Evolutionary conservation across 768 basidiomycete genomes (phyloP).

Genomic region (Macrolepiota fuliginosa): DNA sequence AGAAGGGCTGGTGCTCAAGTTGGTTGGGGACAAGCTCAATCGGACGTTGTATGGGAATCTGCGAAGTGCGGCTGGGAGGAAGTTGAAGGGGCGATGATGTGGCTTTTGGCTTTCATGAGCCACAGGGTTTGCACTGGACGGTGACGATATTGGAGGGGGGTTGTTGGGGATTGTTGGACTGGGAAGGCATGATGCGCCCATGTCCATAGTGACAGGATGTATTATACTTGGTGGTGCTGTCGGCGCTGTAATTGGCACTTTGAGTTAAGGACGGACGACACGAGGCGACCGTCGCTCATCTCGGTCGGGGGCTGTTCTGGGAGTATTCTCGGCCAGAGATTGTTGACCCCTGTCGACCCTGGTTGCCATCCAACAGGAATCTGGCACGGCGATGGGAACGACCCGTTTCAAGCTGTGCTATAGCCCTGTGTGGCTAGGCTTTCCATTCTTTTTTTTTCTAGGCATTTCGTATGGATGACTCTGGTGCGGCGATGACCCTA

Average conservation of each 20-base stretch:
- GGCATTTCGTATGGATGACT: not conserved
- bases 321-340: not conserved
- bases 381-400: slow-evolving; percentile 1
- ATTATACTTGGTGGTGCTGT: not conserved
- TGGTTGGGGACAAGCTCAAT: slow-evolving; percentile 41
- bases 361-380: slow-evolving; percentile 4
- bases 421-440: too few relatives aligned
- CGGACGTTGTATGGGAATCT: slow-evolving; percentile 39
- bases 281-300: not conserved
- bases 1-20: slow-evolving; percentile 48
- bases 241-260: not conserved
- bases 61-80: slow-evolving; percentile 17
- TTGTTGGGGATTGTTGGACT: not conserved
- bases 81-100: not conserved
- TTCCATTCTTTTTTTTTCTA: not conserved
- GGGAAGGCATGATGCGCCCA: slow-evolving; percentile 5
- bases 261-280: not conserved
- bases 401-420: not conserved
- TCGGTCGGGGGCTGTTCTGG: not conserved
- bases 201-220: slow-evolving; percentile 2
- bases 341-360: not conserved
- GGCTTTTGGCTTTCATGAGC: not conserved
- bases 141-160: not conserved
- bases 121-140: not conserved
- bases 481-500: not conserved